Base-by-base conservation (phyloP, 352 stramenopile genomes). In the Phytophthora hibernalis region DNA sequence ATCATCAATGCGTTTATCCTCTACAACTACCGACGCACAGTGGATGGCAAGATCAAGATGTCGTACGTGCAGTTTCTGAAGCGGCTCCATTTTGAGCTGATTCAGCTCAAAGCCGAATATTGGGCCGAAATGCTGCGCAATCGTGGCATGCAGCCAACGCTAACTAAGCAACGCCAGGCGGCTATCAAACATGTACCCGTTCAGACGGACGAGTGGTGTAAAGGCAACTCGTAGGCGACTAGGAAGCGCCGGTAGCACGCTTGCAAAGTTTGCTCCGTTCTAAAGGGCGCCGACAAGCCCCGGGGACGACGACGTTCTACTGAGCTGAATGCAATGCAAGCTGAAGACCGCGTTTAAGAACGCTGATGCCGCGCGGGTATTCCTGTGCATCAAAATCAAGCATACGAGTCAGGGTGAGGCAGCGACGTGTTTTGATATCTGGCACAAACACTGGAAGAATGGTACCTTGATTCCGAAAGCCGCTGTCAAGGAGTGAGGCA, bases 321-420 rank as follows among this genome's bases (percentile, higher is more conserved):
- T 63, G 44, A 33, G 44, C 18, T 20, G 26, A n/a, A n/a, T n/a
- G n/a, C n/a, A 3, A 9, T 60, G 49, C 40, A 59, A 60, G 30
- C 30, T 60, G 3, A 60, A 58, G 40, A 31, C 49, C 9, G 9
- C n/a, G n/a, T n/a, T n/a, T n/a, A n/a, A n/a, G n/a, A n/a, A n/a
- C n/a, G n/a, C n/a, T n/a, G n/a, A n/a, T 33, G 31, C 60, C 47
- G 1, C 48, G 5, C 18, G 24, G 18, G 58, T 66, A 15, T 59
- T 58, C 16, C 20, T 60, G 18, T 59, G 57, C 28, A 65, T 59
- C 26, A 58, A 65, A 22, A 37, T 65, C 18, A 58, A 53, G 28
- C 38, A 65, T 40, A 47, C 37, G 15, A 54, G 21, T 21, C 15
- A 54, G 8, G 44, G 54, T 10, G 16, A 40, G 22, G 40, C 44